Evolutionary conservation across 2,329 filamentous ascomycete species (phyloP), one percentile per base, ranked within the genome.

Genomic region (Penicillium sp.): DNA sequence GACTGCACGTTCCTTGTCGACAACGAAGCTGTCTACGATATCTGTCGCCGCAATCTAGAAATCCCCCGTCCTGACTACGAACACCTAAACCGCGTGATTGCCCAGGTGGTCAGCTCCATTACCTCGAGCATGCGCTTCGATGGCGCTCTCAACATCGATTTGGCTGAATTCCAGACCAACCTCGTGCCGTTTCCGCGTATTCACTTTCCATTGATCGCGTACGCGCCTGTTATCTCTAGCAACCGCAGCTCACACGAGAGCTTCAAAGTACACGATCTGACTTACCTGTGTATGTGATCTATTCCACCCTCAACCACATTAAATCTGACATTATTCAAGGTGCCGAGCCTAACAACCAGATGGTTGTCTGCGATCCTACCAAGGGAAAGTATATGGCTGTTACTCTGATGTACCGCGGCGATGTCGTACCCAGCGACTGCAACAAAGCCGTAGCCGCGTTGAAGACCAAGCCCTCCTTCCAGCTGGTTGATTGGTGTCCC

Each of bases 161-260:
- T 98, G 61, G 96, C 96, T 81, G 91, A 98, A 80, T 98, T 98
- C 87, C 91, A 98, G 83, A 98, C 91, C 76, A 98, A 98, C 81
- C 77, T 98, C 75, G 91, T 98, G 54, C 91, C 91, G 52, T 98
- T 97, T 77, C 91, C 91, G 58, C 89, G 91, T 77, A 98, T 98
- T 68, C 91, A 98, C 79, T 98, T 96, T 86, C 91, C 91, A 69
- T 86, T 98, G 64, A 90, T 97, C 66, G 89, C 90, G 59, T 98
- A 97, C 71, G 81, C 93, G 34, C 91, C 91, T 51, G 87, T 98
- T 67, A 84, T 97, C 73, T 96, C 90, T 54, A 87, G 89, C 55
- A 86, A 88, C 72, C 96, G 96, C 84, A 89, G 89, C 63, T 86
- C 89, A 49, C 91, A 98, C 79, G 91, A 98, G 80, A 85, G 90